Evolutionary conservation across 208 protist species (phyloP).

Genomic region (Leishmania tropica): DNA sequence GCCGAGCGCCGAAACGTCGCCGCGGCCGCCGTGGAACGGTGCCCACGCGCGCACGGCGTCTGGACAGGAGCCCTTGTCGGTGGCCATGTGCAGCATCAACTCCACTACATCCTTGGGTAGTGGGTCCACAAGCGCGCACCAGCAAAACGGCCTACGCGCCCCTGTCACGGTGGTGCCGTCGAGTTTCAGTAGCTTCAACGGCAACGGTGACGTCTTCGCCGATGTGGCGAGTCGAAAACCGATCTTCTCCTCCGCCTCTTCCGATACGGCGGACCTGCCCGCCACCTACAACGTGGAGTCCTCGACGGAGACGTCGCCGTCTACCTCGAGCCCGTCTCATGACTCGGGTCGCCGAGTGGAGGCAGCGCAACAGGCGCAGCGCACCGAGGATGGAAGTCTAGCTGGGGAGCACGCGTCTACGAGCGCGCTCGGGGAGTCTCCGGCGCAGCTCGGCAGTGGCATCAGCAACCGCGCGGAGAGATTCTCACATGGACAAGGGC

Average conservation of each 20-base stretch:
- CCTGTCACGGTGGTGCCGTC: conserved; percentile 4
- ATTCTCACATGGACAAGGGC: not conserved
- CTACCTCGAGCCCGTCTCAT: not conserved
- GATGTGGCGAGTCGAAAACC: not conserved
- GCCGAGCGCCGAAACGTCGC: conserved; percentile 5
- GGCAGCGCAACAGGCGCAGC: not conserved
- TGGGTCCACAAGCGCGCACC: not conserved
- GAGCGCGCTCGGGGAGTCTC: too few relatives aligned
- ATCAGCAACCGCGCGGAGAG: not conserved
- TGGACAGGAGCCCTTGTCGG: not conserved
- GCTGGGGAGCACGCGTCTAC: not conserved
- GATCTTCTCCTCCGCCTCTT: not conserved
- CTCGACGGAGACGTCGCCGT: not conserved
- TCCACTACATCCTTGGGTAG: conserved; percentile 5
- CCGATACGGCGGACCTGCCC: conserved; percentile 16
- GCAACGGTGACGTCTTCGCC: not conserved
- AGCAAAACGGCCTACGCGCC: not conserved
- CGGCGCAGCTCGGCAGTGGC: not conserved
- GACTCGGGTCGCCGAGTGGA: not conserved
- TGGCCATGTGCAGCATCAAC: not conserved
- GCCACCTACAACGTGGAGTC: conserved; percentile 20
- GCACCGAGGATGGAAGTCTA: not conserved
- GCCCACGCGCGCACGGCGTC: not conserved
- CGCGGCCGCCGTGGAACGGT: not conserved
- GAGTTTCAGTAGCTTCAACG: not conserved